Percentiles rank a stretch among this genome's conserved stretches.
These are phyloP conservation scores for Leccinum ochraceum DNA, from an alignment of 768 basidiomycete genomes.

Conservation along the genomic window DNA sequence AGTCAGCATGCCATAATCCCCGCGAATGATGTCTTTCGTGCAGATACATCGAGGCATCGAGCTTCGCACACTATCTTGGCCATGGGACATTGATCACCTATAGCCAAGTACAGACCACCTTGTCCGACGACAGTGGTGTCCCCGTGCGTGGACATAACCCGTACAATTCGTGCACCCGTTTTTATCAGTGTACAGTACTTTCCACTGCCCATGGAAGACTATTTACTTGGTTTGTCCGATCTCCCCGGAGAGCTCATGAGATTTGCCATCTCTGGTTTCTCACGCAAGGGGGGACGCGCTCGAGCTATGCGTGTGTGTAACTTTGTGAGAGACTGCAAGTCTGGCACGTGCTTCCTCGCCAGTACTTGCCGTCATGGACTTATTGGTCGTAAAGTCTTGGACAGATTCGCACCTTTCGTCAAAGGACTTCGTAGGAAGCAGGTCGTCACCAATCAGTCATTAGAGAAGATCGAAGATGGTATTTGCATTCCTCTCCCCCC, in stretches of 20 bases:
- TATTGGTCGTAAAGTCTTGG: conserved; percentile 59
- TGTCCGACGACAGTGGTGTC: conserved; percentile 60
- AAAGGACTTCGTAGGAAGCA: conserved; percentile 86
- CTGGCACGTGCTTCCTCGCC: conserved; percentile 45
- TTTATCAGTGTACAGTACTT: conserved; percentile 58
- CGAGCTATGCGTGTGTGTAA: conserved; percentile 64
- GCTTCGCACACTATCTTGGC: conserved; percentile 85
- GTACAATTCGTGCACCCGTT: conserved; percentile 3
- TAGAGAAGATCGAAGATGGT: conserved; percentile 96
- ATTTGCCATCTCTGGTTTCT: conserved; percentile 83
- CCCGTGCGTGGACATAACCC: conserved; percentile 50
- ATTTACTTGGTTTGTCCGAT: conserved; percentile 90
- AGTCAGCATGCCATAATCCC: background rate
- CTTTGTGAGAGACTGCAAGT: conserved; percentile 74
- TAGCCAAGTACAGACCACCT: conserved; percentile 60
- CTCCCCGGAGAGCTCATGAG: conserved; percentile 98
- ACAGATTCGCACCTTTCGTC: conserved; percentile 68
- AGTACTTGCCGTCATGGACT: background rate
- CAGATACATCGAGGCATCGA: conserved; percentile 86
- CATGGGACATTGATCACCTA: conserved; percentile 67
- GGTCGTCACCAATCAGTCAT: conserved; percentile 77
- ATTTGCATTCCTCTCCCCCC: conserved; percentile 1
- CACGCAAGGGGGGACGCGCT: conserved; percentile 61
- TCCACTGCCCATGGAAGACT: conserved; percentile 76
- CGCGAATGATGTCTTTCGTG: conserved; percentile 19